A percentile compares a stretch with the other conserved stretches of the same genome.
Conservation (phyloP, 306 rosid genomes). For the Prinsepia uniflora region DNA sequence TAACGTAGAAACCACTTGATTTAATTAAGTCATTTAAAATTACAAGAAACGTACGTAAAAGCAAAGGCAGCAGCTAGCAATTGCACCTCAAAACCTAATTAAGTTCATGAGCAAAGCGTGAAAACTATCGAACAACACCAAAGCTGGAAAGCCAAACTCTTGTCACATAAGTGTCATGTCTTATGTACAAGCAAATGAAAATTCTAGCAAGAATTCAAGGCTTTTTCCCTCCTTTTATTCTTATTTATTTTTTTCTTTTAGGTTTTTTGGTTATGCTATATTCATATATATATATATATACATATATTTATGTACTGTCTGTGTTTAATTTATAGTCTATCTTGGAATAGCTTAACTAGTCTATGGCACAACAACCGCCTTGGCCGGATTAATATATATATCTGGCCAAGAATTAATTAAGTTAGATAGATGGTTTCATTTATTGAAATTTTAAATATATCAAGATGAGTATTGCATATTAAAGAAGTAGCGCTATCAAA, state of each 20-base stretch:
- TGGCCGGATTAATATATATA: no score
- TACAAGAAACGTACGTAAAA: neutral
- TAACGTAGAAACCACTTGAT: neutral
- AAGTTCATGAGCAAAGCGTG: constrained; percentile 15
- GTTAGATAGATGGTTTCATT: no score
- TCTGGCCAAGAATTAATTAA: no score
- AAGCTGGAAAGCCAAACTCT: neutral
- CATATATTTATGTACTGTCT: neutral
- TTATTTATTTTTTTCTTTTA: neutral
- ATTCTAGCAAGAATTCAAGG: constrained; percentile 10
- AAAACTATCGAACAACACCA: constrained; percentile 9
- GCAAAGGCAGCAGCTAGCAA: neutral
- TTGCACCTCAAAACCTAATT: constrained; percentile 2
- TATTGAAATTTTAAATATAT: no score
- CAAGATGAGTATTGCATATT: no score
- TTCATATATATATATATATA: neutral
- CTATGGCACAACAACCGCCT: no score
- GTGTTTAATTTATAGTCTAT: no score
- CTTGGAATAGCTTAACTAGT: neutral
- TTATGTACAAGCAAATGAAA: neutral
- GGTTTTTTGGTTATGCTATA: neutral
- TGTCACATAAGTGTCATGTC: neutral
- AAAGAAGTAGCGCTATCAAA: no score
- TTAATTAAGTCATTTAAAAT: neutral
- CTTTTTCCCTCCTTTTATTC: neutral